A percentile compares a stretch with the other conserved stretches of the same genome.
Conservation (phyloP, 345 rosid genomes). For the Eutrema heterophyllum region DNA sequence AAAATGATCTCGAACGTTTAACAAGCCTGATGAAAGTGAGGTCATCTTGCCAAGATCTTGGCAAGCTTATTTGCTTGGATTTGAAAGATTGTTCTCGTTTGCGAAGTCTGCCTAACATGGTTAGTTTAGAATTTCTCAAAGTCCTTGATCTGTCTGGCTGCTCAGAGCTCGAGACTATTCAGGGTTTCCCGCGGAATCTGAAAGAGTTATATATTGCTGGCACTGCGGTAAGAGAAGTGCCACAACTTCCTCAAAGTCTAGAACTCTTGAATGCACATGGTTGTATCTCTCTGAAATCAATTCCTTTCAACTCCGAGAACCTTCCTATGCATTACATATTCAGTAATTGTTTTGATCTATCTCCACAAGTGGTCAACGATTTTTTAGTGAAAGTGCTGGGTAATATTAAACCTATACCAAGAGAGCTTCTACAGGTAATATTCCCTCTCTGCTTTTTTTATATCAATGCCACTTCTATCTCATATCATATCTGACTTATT, state of each 20-base stretch:
- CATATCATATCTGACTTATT: neutral
- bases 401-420: neutral
- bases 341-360: too few relatives aligned
- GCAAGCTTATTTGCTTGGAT: neutral
- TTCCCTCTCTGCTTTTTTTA: neutral
- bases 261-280: too few relatives aligned
- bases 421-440: neutral
- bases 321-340: too few relatives aligned
- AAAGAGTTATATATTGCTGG: too few relatives aligned
- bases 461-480: neutral
- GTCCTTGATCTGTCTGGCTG: constrained; percentile 19
- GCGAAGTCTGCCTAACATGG: constrained; percentile 4
- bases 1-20: too few relatives aligned
- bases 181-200: too few relatives aligned
- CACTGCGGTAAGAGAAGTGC: too few relatives aligned
- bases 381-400: neutral
- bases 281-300: too few relatives aligned
- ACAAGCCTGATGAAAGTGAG: neutral
- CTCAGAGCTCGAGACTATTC: too few relatives aligned
- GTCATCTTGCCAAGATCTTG: neutral
- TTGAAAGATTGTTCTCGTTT: constrained; percentile 9
- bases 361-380: neutral
- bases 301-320: too few relatives aligned
- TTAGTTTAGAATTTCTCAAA: neutral
- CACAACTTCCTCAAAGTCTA: too few relatives aligned